phyloP scores from a whole-genome alignment of 2,329 filamentous ascomycete species.

The Pseudocercospora ulei region DNA sequence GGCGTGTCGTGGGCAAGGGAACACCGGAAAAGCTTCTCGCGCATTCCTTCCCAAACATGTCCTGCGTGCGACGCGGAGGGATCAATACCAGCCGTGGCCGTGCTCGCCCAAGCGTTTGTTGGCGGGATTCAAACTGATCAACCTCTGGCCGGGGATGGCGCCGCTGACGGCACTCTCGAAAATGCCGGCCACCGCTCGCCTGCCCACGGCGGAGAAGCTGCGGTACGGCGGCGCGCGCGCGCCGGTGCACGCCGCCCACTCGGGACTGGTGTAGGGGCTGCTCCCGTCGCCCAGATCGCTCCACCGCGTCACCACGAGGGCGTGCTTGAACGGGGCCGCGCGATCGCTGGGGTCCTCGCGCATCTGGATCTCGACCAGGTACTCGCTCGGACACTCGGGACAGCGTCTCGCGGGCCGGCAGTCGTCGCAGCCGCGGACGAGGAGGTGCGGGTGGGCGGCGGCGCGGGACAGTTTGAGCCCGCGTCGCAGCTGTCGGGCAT shows the following conservation, averaged over 20 bases:
- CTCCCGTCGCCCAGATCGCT: slow-evolving; percentile 51
- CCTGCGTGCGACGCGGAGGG: too few relatives aligned
- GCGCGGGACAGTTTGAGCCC: slow-evolving; percentile 32
- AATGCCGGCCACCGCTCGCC: slow-evolving; percentile 48
- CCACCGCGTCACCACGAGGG: slow-evolving; percentile 53
- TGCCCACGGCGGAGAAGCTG: slow-evolving; percentile 47
- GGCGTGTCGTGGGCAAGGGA: too few relatives aligned
- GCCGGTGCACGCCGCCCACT: slow-evolving; percentile 48
- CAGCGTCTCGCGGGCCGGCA: slow-evolving; percentile 53
- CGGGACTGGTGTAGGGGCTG: slow-evolving; percentile 40
- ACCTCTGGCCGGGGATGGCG: slow-evolving; percentile 49
- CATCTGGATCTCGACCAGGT: slow-evolving; percentile 52
- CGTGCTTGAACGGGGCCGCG: slow-evolving; percentile 47
- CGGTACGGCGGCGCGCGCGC: slow-evolving; percentile 38
- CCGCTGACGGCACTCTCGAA: slow-evolving; percentile 50
- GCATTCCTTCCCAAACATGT: neutral
- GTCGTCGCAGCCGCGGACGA: slow-evolving; percentile 46
- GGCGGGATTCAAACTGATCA: slow-evolving; percentile 51
- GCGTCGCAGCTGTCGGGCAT: slow-evolving; percentile 38
- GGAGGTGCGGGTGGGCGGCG: slow-evolving; percentile 37
- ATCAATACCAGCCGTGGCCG: slow-evolving; percentile 44
- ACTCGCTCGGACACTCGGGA: slow-evolving; percentile 54
- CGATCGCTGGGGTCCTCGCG: slow-evolving; percentile 45
- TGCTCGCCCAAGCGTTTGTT: slow-evolving; percentile 47
- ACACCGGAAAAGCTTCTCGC: too few relatives aligned